These are phyloP conservation scores for Sisymbrium altissimum DNA, from an alignment of 345 rosid species.

Conservation along the genomic window DNA sequence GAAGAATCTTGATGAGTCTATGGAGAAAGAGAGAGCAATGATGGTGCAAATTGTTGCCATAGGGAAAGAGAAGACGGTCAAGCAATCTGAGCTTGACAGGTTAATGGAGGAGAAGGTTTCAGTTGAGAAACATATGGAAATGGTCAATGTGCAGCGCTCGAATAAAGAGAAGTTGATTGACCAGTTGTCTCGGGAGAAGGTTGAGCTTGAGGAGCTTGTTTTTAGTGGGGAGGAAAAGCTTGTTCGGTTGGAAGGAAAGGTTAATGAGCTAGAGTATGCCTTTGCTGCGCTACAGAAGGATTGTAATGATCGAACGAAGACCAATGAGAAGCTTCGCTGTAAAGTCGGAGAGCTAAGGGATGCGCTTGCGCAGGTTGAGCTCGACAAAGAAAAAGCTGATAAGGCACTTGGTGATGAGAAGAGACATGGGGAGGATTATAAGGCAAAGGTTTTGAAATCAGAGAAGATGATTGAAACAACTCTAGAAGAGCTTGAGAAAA, in stretches of 20 bases:
- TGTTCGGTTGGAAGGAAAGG: constrained; percentile 38
- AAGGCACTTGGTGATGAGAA: constrained; percentile 47
- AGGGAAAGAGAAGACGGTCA: constrained; percentile 35
- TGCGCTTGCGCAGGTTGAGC: constrained; percentile 30
- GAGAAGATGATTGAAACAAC: constrained; percentile 41
- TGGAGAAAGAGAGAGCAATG: constrained; percentile 41
- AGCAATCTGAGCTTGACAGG: constrained; percentile 36
- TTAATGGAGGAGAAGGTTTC: constrained; percentile 33
- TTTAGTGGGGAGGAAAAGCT: constrained; percentile 40
- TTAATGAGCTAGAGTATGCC: constrained; percentile 33
- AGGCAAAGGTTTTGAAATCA: constrained; percentile 35
- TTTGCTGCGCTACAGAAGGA: constrained; percentile 34
- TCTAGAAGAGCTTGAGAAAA: constrained; percentile 33
- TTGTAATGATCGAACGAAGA: constrained; percentile 29
- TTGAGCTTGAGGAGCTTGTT: constrained; percentile 43
- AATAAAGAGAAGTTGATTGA: constrained; percentile 38
- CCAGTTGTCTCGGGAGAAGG: constrained; percentile 40
- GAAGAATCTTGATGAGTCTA: constrained; percentile 38
- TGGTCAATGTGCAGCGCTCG: constrained; percentile 17
- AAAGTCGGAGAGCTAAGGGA: constrained; percentile 34
- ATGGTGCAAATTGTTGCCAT: constrained; percentile 38
- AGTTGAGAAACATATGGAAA: constrained; percentile 23
- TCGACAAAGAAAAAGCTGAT: constrained; percentile 41
- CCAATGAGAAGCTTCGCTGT: constrained; percentile 32
- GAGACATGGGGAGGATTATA: constrained; percentile 35